phyloP scores from a whole-genome alignment of 352 stramenopile species.

The Globisporangium camurandrum region DNA sequence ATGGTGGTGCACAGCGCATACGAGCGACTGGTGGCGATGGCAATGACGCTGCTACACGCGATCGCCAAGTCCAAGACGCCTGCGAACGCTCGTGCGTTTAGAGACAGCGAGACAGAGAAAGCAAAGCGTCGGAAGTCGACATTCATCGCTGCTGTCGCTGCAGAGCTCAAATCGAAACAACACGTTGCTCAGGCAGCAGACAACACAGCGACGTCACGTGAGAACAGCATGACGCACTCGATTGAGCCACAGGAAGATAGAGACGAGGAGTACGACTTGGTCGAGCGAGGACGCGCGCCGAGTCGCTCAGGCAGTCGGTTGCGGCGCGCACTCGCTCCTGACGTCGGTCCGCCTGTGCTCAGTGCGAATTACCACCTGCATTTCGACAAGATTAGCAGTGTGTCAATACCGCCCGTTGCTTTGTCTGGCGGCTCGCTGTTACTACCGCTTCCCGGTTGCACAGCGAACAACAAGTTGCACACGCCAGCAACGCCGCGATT shows the following conservation, averaged over 20 bases:
- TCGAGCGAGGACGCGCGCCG: conserved; percentile 2
- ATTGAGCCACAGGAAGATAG: neutral
- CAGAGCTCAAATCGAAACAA: conserved; percentile 15
- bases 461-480: neutral
- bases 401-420: conserved; percentile 1
- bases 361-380: conserved; percentile 24
- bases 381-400: conserved; percentile 2
- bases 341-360: conserved; percentile 17
- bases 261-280: conserved; percentile 2
- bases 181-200: neutral
- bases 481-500: conserved; percentile 1
- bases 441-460: neutral
- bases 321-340: conserved; percentile 12
- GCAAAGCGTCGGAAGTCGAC: conserved; percentile 21
- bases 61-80: conserved; percentile 36
- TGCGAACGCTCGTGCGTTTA: conserved; percentile 29
- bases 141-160: conserved; percentile 26
- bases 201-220: no score
- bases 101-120: conserved; percentile 23
- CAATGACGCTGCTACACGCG: conserved; percentile 26
- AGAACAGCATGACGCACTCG: neutral
- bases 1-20: conserved; percentile 31
- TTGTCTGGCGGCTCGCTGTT: neutral
- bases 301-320: conserved; percentile 16
- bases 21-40: conserved; percentile 33